phyloP scores from a whole-genome alignment of 2,329 filamentous ascomycete genomes.

The Fusarium compactum region DNA sequence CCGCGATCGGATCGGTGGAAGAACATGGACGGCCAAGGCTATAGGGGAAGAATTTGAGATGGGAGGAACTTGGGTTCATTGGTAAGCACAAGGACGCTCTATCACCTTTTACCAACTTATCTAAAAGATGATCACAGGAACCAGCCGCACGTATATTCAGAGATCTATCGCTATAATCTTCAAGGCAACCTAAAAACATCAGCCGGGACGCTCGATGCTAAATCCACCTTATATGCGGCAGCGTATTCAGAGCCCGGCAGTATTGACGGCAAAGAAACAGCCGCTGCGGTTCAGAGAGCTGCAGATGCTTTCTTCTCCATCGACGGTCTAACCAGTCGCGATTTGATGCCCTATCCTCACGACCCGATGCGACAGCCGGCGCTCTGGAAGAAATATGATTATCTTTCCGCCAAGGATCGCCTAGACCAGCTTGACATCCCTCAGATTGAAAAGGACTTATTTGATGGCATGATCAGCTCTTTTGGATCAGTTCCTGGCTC shows the following conservation, averaged over 20 bases:
- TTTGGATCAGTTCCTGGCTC: constrained; percentile 22
- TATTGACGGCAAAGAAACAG: background rate
- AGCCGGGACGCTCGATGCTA: constrained; percentile 5
- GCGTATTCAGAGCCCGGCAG: background rate
- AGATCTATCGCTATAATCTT: constrained; percentile 34
- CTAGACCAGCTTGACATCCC: constrained; percentile 46
- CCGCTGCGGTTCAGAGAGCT: constrained; percentile 14
- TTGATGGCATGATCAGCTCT: constrained; percentile 28
- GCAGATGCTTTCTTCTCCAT: constrained; percentile 49
- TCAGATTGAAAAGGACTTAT: constrained; percentile 29
- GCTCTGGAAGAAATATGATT: constrained; percentile 44
- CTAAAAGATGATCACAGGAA: constrained; percentile 2
- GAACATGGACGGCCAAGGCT: constrained; percentile 55
- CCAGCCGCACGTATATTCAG: constrained; percentile 35
- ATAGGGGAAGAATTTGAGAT: constrained; percentile 54
- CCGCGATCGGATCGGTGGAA: constrained; percentile 56
- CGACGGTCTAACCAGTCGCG: constrained; percentile 47
- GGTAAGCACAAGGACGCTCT: background rate
- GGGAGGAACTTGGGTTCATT: constrained; percentile 58
- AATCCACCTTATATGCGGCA: constrained; percentile 19
- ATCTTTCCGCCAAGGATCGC: constrained; percentile 47
- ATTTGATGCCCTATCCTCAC: constrained; percentile 54
- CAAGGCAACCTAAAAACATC: constrained; percentile 37
- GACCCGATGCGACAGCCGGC: constrained; percentile 47
- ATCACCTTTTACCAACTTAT: too few species aligned